phyloP scores from a whole-genome alignment of 176 grass and related monocot genomes.

The Phoenix dactylifera region DNA sequence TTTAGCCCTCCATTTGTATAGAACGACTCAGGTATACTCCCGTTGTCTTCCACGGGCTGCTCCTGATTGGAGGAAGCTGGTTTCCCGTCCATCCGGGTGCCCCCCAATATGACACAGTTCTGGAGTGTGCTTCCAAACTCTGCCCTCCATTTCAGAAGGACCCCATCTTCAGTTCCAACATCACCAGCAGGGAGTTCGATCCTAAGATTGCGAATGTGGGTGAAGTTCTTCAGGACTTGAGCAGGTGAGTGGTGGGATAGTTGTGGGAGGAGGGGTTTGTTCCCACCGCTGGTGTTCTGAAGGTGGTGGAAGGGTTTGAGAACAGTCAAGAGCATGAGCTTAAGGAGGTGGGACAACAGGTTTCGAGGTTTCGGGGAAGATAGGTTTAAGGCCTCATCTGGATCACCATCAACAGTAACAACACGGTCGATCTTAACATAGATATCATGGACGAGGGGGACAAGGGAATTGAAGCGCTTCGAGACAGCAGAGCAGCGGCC shows the following conservation, averaged over 20 bases:
- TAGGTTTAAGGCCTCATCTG: neutral
- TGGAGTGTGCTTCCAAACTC: slow-evolving; percentile 61
- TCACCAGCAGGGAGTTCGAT: slow-evolving; percentile 66
- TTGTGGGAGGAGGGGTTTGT: slow-evolving; percentile 20
- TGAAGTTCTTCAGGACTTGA: slow-evolving; percentile 77
- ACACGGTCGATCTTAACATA: slow-evolving; percentile 56
- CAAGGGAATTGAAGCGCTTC: slow-evolving; percentile 56
- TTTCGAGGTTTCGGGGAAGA: slow-evolving; percentile 32
- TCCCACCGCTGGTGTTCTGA: neutral
- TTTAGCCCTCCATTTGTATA: slow-evolving; percentile 74
- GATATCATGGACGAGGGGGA: slow-evolving; percentile 55
- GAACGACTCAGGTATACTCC: slow-evolving; percentile 64
- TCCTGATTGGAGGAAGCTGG: neutral
- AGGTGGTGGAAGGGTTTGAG: slow-evolving; percentile 54
- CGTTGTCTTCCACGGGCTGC: neutral
- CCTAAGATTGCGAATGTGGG: slow-evolving; percentile 45
- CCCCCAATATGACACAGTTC: slow-evolving; percentile 61
- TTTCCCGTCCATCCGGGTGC: slow-evolving; percentile 9
- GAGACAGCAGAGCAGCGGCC: slow-evolving; percentile 57
- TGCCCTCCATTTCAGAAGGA: slow-evolving; percentile 54
- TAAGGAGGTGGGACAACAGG: slow-evolving; percentile 43
- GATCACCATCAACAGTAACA: slow-evolving; percentile 17
- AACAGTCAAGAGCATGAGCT: slow-evolving; percentile 49
- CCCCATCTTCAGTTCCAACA: slow-evolving; percentile 48
- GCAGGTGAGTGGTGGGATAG: slow-evolving; percentile 53